phyloP scores from a whole-genome alignment of 176 grass and related monocot genomes.

The Chrysopogon serrulatus region DNA sequence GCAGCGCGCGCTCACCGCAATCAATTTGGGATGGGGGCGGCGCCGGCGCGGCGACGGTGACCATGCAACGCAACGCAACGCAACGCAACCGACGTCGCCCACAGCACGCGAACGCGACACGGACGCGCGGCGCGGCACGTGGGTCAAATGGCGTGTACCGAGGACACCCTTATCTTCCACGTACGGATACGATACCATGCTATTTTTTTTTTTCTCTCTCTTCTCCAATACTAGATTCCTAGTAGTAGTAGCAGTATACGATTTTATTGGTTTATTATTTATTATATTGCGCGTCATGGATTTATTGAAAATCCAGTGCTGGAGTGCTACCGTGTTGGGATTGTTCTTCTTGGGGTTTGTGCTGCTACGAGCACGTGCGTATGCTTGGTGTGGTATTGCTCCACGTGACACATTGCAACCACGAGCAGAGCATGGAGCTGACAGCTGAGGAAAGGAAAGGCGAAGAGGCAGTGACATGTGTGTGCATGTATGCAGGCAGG shows the following conservation, averaged over 20 bases:
- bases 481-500: neutral
- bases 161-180: conserved; percentile 37
- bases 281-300: too few relatives aligned
- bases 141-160: conserved; percentile 18
- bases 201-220: neutral
- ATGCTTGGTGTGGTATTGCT: neutral
- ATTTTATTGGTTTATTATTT: too few relatives aligned
- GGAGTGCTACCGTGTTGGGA: too few relatives aligned
- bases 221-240: too few relatives aligned
- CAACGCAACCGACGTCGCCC: neutral
- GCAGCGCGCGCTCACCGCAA: neutral
- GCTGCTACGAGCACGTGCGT: neutral
- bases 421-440: neutral
- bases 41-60: conserved; percentile 7
- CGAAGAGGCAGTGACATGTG: neutral
- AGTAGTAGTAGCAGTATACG: too few relatives aligned
- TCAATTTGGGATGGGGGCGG: conserved; percentile 2
- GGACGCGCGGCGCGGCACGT: neutral
- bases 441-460: neutral
- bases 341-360: neutral
- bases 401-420: neutral
- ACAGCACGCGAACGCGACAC: neutral
- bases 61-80: neutral
- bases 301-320: neutral
- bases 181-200: neutral